Evolutionary conservation across 768 basidiomycete genomes (phyloP).

Genomic region (Vararia minispora): DNA sequence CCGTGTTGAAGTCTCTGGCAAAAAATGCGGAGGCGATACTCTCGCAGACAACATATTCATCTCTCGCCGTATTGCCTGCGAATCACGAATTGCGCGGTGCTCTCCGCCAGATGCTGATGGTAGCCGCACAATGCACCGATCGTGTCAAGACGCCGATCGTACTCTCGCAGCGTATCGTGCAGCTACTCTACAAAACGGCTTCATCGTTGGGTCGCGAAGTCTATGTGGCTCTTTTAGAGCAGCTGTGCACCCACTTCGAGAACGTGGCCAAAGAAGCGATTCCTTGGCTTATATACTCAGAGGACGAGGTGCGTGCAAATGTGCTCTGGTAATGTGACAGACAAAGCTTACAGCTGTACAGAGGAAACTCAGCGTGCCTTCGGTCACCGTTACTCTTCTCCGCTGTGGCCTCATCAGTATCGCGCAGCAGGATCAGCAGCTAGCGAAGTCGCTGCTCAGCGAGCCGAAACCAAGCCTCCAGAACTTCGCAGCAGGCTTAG

Average conservation of each 20-base stretch:
- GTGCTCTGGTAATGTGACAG: no score
- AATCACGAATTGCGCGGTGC: conserved; percentile 83
- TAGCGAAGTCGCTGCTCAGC: conserved; percentile 74
- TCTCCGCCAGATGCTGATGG: conserved; percentile 69
- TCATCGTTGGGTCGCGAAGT: conserved; percentile 85
- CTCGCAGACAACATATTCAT: conserved; percentile 50
- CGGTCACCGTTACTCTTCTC: conserved; percentile 84
- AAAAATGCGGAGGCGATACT: conserved; percentile 75
- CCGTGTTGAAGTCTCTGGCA: conserved; percentile 26
- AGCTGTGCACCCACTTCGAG: conserved; percentile 79
- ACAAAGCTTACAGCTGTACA: conserved; percentile 21
- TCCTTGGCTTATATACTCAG: conserved; percentile 91
- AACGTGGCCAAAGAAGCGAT: conserved; percentile 96
- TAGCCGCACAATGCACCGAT: conserved; percentile 72
- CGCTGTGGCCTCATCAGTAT: conserved; percentile 73
- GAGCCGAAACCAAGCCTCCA: conserved; percentile 70
- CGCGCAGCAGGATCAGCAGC: conserved; percentile 75
- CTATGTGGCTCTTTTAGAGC: conserved; percentile 81
- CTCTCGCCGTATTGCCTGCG: conserved; percentile 59
- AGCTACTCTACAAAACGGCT: conserved; percentile 83
- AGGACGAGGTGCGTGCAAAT: conserved; percentile 71
- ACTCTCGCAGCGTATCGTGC: conserved; percentile 96
- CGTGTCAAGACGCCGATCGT: conserved; percentile 78
- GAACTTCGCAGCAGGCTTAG: conserved; percentile 71
- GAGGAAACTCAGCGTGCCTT: conserved; percentile 96